A percentile compares a stretch with the other conserved stretches of the same genome.
phyloP scores from a whole-genome alignment of 2,329 filamentous ascomycete genomes.

The Venturia carpophila region DNA sequence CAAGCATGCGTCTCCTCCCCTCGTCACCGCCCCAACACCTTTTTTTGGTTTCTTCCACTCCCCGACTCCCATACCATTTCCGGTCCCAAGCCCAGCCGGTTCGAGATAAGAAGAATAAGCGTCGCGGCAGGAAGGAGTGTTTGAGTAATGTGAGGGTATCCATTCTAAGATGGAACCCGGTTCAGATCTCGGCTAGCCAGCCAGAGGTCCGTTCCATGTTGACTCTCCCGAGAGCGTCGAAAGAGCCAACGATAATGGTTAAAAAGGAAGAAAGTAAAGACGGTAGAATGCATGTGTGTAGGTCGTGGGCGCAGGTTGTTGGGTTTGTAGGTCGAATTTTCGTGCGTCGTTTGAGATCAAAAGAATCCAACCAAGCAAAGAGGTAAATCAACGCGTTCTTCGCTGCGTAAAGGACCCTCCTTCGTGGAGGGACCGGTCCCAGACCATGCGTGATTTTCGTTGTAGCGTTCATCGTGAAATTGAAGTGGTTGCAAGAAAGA shows the following conservation, averaged over 20 bases:
- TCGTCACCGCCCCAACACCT: background rate
- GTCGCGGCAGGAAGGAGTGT: background rate
- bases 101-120: background rate
- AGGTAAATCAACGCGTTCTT: constrained; percentile 7
- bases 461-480: constrained; percentile 12
- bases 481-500: background rate
- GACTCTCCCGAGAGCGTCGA: background rate
- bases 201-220: background rate
- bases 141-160: background rate
- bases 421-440: constrained; percentile 2
- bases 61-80: constrained; percentile 5
- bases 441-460: background rate
- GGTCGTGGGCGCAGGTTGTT: background rate
- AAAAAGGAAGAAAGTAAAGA: background rate
- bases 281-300: background rate
- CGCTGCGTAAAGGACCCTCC: constrained; percentile 12
- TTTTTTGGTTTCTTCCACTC: constrained; percentile 7
- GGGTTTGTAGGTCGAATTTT: constrained; percentile 4
- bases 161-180: background rate
- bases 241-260: background rate
- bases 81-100: background rate
- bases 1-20: background rate
- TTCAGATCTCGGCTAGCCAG: constrained; percentile 1
- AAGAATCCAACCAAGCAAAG: constrained; percentile 5
- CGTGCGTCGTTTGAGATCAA: constrained; percentile 4